phyloP scores from a whole-genome alignment of 2,329 filamentous ascomycete genomes.

The Aspergillus piperis region DNA sequence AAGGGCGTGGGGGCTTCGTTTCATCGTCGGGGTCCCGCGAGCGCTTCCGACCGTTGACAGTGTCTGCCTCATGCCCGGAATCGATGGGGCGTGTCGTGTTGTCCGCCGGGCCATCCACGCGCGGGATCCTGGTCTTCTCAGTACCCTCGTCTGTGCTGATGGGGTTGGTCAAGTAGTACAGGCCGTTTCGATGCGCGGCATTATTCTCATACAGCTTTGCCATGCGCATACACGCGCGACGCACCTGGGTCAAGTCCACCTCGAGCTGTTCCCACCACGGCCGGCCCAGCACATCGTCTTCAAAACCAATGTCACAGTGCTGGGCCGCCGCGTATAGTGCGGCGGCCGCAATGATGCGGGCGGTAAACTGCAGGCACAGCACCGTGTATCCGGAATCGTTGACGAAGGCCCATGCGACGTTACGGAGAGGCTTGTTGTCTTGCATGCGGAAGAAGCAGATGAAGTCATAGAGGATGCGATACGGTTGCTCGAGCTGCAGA shows the following conservation, averaged over 20 bases:
- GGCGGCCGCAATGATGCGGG: conserved; percentile 78
- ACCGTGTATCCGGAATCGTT: conserved; percentile 86
- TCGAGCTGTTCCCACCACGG: conserved; percentile 86
- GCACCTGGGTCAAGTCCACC: conserved; percentile 69
- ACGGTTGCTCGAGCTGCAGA: conserved; percentile 84
- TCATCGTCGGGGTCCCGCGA: conserved; percentile 40
- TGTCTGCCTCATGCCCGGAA: conserved; percentile 11
- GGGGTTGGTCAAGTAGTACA: conserved; percentile 44
- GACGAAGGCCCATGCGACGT: conserved; percentile 89
- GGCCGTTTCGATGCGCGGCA: conserved; percentile 45
- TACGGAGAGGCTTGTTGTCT: conserved; percentile 78
- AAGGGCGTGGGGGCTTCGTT: conserved; percentile 11
- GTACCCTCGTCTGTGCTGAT: conserved; percentile 36
- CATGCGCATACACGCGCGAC: conserved; percentile 74
- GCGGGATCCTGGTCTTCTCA: conserved; percentile 41
- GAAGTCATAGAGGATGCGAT: conserved; percentile 79
- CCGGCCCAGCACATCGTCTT: conserved; percentile 70
- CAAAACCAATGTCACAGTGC: conserved; percentile 70
- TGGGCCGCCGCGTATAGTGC: conserved; percentile 84
- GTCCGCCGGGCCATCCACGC: conserved; percentile 30
- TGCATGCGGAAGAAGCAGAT: conserved; percentile 71
- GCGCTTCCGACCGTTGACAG: conserved; percentile 41
- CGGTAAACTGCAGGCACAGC: conserved; percentile 77
- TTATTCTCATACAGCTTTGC: conserved; percentile 55
- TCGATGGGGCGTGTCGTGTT: conserved; percentile 4